A percentile compares a stretch with the other conserved stretches of the same genome.
Evolutionary conservation across 139 green algal species (phyloP).

Genomic region (Auxenochlorella pyrenoidosa): DNA sequence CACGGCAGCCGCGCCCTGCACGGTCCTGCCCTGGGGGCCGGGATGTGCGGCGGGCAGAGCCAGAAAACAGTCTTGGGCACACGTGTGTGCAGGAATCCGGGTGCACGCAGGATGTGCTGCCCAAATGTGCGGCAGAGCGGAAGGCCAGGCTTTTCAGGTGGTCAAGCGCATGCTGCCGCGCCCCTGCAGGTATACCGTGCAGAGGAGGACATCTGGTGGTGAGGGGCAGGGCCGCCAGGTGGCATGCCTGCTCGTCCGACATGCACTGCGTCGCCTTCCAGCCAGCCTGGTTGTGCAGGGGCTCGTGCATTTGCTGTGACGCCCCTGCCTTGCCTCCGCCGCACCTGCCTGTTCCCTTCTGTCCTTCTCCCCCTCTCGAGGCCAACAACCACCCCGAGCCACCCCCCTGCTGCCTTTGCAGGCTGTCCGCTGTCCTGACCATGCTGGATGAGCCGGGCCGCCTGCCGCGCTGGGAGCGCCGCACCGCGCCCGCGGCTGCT

Average conservation of each 20-base stretch:
- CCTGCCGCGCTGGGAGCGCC: conserved; percentile 3
- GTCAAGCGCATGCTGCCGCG: no score
- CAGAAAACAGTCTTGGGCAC: no score
- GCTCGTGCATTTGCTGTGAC: no score
- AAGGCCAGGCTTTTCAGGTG: no score
- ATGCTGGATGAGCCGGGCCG: not conserved
- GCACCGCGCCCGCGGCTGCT: not conserved
- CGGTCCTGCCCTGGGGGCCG: no score
- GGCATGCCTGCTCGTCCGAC: not conserved
- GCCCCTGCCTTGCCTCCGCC: not conserved
- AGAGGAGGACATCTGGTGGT: conserved; percentile 23
- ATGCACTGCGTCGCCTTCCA: not conserved
- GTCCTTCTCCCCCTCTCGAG: no score
- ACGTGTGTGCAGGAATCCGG: no score
- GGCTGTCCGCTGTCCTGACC: not conserved
- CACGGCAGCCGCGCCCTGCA: no score
- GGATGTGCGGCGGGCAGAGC: no score
- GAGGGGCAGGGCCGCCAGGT: not conserved
- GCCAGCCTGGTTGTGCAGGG: not conserved
- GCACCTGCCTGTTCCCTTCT: not conserved
- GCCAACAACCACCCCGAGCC: not conserved
- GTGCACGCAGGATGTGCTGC: no score
- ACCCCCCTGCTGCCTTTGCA: not conserved
- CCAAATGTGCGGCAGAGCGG: no score
- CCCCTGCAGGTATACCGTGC: not conserved